Percentiles rank a stretch among this genome's conserved stretches.
These are phyloP conservation scores for Cardamine occulta DNA, from an alignment of 345 rosid genomes.

Conservation along the genomic window DNA sequence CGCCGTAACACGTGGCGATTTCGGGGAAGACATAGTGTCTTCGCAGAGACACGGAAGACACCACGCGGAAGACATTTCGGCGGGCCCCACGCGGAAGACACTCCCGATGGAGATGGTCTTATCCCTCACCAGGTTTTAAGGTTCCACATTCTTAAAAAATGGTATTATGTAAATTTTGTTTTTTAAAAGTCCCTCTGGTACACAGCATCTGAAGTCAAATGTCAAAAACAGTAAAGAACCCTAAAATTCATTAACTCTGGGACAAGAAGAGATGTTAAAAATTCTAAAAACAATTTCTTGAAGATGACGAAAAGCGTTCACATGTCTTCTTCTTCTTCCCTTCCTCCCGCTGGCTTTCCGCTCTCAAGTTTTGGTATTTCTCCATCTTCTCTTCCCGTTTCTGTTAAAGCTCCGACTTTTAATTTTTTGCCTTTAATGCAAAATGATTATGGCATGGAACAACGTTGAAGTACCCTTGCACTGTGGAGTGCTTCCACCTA, in stretches of 20 bases:
- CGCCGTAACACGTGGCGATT: too few species aligned
- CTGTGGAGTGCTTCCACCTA: too few species aligned
- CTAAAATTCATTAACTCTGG: too few species aligned
- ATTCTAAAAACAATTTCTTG: constrained; percentile 25
- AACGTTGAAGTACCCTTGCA: too few species aligned
- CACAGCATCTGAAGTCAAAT: not conserved
- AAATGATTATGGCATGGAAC: too few species aligned
- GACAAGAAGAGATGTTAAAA: constrained; percentile 2
- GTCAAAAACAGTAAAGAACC: constrained; percentile 5
- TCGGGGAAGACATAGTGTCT: too few species aligned
- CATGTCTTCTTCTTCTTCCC: constrained; percentile 38
- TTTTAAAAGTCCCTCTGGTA: not conserved
- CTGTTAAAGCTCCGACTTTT: constrained; percentile 54
- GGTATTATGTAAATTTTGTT: not conserved
- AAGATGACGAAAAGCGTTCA: constrained; percentile 47
- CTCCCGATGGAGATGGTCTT: too few species aligned
- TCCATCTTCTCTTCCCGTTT: constrained; percentile 44
- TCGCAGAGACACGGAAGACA: too few species aligned
- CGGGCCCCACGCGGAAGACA: too few species aligned
- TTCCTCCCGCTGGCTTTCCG: constrained; percentile 40
- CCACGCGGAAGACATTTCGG: too few species aligned
- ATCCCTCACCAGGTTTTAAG: not conserved
- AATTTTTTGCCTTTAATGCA: not conserved
- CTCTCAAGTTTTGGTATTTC: constrained; percentile 20
- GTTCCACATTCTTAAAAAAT: not conserved